Evolutionary conservation across 1,284 basidiomycete species (phyloP).

Genomic region (Bjerkandera adusta): DNA sequence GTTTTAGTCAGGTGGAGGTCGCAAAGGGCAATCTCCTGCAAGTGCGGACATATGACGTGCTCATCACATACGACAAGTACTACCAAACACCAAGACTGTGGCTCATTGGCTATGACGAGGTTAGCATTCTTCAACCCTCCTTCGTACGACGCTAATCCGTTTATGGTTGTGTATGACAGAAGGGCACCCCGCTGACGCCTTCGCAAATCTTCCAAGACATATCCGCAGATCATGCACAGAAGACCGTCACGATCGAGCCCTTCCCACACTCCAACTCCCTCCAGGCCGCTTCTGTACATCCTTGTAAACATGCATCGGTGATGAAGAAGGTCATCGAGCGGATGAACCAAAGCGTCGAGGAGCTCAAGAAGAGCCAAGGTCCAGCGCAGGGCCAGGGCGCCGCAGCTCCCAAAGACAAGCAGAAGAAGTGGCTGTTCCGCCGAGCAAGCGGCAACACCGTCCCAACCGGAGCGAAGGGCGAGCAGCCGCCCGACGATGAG

Average conservation of each 20-base stretch:
- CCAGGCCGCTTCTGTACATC: constrained; percentile 91
- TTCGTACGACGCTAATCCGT: constrained; percentile 8
- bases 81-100: constrained; percentile 96
- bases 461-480: no score
- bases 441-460: constrained; percentile 64
- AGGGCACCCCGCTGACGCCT: constrained; percentile 83
- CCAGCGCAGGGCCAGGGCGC: constrained; percentile 13
- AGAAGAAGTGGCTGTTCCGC: constrained; percentile 86
- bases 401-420: constrained; percentile 42
- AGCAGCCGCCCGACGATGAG: constrained; percentile 55
- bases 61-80: constrained; percentile 99
- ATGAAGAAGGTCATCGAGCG: constrained; percentile 99
- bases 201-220: constrained; percentile 97
- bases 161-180: constrained; percentile 47
- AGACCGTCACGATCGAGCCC: constrained; percentile 98
- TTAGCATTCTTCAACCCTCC: constrained; percentile 25
- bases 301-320: constrained; percentile 97
- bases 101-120: constrained; percentile 95
- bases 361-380: constrained; percentile 45
- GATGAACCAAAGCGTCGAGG: constrained; percentile 89
- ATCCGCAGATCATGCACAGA: constrained; percentile 95
- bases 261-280: constrained; percentile 90
- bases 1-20: constrained; percentile 52
- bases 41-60: constrained; percentile 98
- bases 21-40: constrained; percentile 85